These are phyloP conservation scores for Sporobolomyces phaffii DNA, from an alignment of 768 basidiomycete genomes.

Conservation along the genomic window DNA sequence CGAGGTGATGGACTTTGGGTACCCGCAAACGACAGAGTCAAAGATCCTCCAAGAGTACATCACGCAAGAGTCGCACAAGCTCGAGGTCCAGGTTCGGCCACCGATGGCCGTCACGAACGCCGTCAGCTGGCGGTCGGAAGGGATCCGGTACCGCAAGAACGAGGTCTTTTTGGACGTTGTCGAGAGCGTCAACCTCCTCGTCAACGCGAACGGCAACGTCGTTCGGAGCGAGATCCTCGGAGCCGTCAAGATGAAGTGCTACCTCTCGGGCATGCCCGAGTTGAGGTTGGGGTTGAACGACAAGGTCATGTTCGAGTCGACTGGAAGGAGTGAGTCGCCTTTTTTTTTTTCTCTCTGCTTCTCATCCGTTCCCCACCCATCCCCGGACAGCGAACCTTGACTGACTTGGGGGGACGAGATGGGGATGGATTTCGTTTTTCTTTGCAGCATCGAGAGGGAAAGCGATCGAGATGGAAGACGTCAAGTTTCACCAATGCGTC, in stretches of 20 bases:
- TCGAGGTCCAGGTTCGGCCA: constrained; percentile 75
- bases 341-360: not conserved
- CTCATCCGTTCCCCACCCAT: not conserved
- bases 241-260: constrained; percentile 99
- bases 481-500: constrained; percentile 99
- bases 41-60: constrained; percentile 99
- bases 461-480: constrained; percentile 98
- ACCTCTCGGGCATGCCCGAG: constrained; percentile 99
- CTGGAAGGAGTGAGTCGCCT: constrained; percentile 70
- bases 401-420: not conserved
- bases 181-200: constrained; percentile 92
- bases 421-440: no score
- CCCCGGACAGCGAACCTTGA: no score
- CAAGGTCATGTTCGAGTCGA: constrained; percentile 99
- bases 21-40: constrained; percentile 97
- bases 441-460: constrained; percentile 90
- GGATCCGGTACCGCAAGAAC: constrained; percentile 94
- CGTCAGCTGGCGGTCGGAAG: constrained; percentile 96
- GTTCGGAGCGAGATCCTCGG: constrained; percentile 95
- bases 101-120: constrained; percentile 98
- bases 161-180: constrained; percentile 98
- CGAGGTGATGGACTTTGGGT: constrained; percentile 99
- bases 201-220: constrained; percentile 93
- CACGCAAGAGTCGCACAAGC: constrained; percentile 96
- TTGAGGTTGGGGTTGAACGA: constrained; percentile 90